These are phyloP conservation scores for Clausena lansium DNA, from an alignment of 345 rosid species.

Conservation along the genomic window DNA sequence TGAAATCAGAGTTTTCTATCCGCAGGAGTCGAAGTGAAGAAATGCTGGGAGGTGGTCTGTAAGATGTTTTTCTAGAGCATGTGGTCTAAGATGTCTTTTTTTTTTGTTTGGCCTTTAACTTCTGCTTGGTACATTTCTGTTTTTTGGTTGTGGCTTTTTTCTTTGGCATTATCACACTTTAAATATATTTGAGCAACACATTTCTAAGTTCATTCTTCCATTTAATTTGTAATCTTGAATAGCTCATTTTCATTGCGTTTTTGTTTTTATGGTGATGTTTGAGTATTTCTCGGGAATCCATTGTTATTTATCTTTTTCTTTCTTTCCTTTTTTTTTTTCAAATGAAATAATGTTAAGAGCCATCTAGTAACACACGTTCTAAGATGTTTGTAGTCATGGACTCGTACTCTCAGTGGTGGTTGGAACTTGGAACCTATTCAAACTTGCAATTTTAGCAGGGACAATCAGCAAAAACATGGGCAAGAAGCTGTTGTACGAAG, in stretches of 20 bases:
- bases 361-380: not conserved
- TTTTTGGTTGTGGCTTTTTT: not conserved
- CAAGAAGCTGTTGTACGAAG: no score
- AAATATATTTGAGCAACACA: not conserved
- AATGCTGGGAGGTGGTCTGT: slow-evolving; percentile 42
- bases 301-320: not conserved
- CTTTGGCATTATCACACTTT: not conserved
- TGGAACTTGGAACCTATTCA: no score
- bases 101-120: not conserved
- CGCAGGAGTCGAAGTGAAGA: slow-evolving; percentile 81
- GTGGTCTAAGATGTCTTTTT: no score
- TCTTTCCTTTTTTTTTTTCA: no score
- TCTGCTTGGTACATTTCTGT: not conserved
- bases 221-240: not conserved
- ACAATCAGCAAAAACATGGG: no score
- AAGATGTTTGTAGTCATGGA: not conserved
- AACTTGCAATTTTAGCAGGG: no score
- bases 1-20: slow-evolving; percentile 53
- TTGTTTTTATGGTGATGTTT: not conserved
- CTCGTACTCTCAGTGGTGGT: no score
- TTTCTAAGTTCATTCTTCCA: not conserved
- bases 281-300: not conserved
- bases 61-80: slow-evolving; percentile 17
- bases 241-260: not conserved
- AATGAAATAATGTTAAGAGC: not conserved